Evolutionary conservation across 768 basidiomycete genomes (phyloP).

Genomic region (Phlebiopsis gigantea): DNA sequence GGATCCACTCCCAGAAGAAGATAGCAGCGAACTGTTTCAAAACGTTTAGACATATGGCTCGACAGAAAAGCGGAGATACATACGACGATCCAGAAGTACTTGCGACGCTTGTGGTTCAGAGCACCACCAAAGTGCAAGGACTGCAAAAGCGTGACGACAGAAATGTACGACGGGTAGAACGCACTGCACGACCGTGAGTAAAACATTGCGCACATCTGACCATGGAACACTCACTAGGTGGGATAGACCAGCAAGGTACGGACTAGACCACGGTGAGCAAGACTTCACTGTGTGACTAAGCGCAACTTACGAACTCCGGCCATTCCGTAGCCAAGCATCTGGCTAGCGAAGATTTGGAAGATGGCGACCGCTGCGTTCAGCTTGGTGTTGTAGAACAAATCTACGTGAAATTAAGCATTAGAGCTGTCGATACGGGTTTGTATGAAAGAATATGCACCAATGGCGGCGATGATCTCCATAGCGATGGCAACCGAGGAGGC

Average conservation of each 20-base stretch:
- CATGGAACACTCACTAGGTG: conserved; percentile 40
- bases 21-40: conserved; percentile 34
- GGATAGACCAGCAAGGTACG: conserved; percentile 47
- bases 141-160: conserved; percentile 45
- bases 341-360: conserved; percentile 51
- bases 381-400: conserved; percentile 46
- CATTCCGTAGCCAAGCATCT: conserved; percentile 31
- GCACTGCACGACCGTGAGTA: background rate
- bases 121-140: conserved; percentile 46
- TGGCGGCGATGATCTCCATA: conserved; percentile 55
- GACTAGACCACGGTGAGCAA: conserved; percentile 24
- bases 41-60: background rate
- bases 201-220: conserved; percentile 14
- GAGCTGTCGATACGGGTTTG: background rate
- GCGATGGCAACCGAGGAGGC: conserved; percentile 53
- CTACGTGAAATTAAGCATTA: conserved; percentile 17
- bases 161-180: conserved; percentile 15
- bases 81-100: conserved; percentile 51
- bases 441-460: conserved; percentile 27
- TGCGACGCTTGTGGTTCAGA: conserved; percentile 44
- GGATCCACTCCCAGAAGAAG: conserved; percentile 43
- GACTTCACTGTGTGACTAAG: background rate
- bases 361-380: conserved; percentile 47
- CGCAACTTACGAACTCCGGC: conserved; percentile 24
- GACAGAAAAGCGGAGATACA: conserved; percentile 1